A percentile compares a stretch with the other conserved stretches of the same genome.
Evolutionary conservation across 306 rosid genomes (phyloP).

Genomic region (Quercus gilva): DNA sequence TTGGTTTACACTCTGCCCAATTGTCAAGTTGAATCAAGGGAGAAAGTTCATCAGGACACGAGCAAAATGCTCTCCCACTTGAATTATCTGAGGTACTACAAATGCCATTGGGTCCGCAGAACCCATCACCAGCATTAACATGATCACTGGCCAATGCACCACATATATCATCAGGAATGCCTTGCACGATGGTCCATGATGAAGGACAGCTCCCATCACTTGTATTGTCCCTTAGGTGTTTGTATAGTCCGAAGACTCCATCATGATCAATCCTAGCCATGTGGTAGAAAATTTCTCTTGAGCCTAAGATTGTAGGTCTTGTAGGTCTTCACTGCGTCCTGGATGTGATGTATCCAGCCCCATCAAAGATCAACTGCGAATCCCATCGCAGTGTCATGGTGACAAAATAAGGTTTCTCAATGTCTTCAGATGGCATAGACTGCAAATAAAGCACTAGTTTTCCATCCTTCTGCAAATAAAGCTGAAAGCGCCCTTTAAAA

Average conservation of each 20-base stretch:
- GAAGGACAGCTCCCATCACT: constrained; percentile 3
- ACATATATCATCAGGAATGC: constrained; percentile 27
- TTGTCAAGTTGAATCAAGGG: neutral
- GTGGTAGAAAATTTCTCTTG: neutral
- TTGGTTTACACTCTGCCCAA: constrained; percentile 25
- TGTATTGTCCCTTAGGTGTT: neutral
- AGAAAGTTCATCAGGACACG: constrained; percentile 25
- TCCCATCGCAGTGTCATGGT: neutral
- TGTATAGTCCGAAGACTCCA: constrained; percentile 18
- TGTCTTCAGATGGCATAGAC: neutral
- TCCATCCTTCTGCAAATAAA: constrained; percentile 8
- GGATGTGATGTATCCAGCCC: constrained; percentile 21
- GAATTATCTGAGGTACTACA: neutral
- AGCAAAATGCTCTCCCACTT: constrained; percentile 7
- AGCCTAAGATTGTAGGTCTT: neutral
- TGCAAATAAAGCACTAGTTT: constrained; percentile 9
- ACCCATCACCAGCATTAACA: neutral
- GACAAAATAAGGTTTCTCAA: constrained; percentile 2
- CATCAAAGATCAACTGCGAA: constrained; percentile 15
- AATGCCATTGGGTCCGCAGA: constrained; percentile 11
- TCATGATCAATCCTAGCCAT: constrained; percentile 29
- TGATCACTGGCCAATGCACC: no score
- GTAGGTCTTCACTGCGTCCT: neutral
- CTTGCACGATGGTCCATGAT: constrained; percentile 1
- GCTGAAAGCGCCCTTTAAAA: constrained; percentile 23